A percentile compares a stretch with the other conserved stretches of the same genome.
phyloP scores from a whole-genome alignment of 1,284 basidiomycete species.

The Erythrobasidium hasegawianum region DNA sequence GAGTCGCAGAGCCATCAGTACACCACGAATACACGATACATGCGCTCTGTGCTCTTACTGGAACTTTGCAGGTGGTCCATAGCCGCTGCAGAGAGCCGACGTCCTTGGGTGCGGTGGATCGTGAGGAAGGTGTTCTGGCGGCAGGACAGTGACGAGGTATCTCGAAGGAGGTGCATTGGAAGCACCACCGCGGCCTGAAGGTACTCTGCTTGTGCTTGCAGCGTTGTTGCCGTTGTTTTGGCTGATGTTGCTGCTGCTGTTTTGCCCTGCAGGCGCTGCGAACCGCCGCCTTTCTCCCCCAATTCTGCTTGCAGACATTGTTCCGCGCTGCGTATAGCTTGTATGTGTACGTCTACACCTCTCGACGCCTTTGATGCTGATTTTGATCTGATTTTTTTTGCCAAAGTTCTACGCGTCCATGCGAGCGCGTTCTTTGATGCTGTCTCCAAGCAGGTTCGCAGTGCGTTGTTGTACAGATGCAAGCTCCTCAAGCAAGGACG shows the following conservation, averaged over 20 bases:
- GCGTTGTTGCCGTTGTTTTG: not conserved
- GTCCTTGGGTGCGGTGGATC: slow-evolving; percentile 46
- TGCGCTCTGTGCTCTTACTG: slow-evolving; percentile 35
- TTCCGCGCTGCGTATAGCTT: too few species aligned
- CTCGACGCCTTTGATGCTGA: too few species aligned
- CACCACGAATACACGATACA: not conserved
- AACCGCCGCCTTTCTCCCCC: too few species aligned
- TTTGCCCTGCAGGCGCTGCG: not conserved
- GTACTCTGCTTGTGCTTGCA: not conserved
- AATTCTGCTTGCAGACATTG: too few species aligned
- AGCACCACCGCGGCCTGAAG: not conserved
- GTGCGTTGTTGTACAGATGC: too few species aligned
- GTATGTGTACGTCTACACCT: too few species aligned
- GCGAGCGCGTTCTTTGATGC: too few species aligned
- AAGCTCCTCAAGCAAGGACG: too few species aligned
- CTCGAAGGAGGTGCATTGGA: slow-evolving; percentile 18
- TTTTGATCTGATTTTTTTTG: too few species aligned
- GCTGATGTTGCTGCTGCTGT: not conserved
- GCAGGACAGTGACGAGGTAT: slow-evolving; percentile 46
- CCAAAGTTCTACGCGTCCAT: too few species aligned
- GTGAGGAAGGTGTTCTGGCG: slow-evolving; percentile 44
- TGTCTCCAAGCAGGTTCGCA: too few species aligned
- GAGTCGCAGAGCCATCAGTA: not conserved
- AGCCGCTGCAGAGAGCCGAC: slow-evolving; percentile 42
- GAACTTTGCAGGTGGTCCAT: slow-evolving; percentile 45